Evolutionary conservation across 75 land plant genomes (phyloP).

Genomic region (Pinus tabuliformis): DNA sequence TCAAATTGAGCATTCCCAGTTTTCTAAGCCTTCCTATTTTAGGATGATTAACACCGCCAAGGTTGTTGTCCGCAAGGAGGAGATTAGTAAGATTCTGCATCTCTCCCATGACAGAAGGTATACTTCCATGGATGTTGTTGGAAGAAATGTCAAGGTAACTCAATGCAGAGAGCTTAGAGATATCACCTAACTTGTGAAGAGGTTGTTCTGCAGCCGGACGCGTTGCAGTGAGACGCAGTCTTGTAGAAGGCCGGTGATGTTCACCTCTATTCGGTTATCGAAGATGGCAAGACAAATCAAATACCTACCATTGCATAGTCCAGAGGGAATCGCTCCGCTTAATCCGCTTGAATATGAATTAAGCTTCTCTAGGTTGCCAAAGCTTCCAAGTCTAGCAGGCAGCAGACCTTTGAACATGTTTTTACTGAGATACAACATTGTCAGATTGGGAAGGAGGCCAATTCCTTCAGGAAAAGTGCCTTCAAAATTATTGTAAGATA

Average conservation of each 20-base stretch:
- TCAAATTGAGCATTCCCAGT: conserved; percentile 33
- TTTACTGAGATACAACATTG: conserved; percentile 16
- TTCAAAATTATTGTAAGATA: conserved; percentile 45
- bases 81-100: conserved; percentile 42
- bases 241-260: background rate
- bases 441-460: conserved; percentile 25
- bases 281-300: background rate
- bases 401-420: conserved; percentile 22
- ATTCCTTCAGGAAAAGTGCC: conserved; percentile 53
- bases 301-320: background rate
- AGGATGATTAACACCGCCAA: conserved; percentile 51
- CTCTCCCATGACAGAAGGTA: conserved; percentile 18
- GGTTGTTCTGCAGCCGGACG: background rate
- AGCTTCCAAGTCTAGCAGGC: background rate
- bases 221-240: background rate
- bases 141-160: conserved; percentile 20
- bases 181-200: conserved; percentile 47
- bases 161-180: conserved; percentile 29
- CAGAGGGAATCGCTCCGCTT: background rate
- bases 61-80: conserved; percentile 45
- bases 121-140: conserved; percentile 36
- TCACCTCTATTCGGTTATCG: background rate
- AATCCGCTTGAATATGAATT: background rate
- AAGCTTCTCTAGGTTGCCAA: background rate
- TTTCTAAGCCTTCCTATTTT: conserved; percentile 32